A percentile compares a stretch with the other conserved stretches of the same genome.
Conservation (phyloP, 1,284 basidiomycete species). For the Ganoderma meredithae region DNA sequence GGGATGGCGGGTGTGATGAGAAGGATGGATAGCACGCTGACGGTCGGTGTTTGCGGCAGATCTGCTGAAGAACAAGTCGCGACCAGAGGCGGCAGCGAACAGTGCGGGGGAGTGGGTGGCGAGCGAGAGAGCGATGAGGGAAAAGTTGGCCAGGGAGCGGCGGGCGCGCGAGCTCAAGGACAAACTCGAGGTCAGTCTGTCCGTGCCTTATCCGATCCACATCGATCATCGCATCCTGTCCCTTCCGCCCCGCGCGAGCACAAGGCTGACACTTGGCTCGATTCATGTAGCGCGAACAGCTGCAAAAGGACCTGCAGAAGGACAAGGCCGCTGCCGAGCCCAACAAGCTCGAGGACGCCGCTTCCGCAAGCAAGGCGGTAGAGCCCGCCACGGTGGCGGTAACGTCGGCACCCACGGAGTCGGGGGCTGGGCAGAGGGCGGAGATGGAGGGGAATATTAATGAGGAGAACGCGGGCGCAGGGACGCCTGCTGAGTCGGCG, state of each 20-base stretch:
- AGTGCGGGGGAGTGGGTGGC: constrained; percentile 74
- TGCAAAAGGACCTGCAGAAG: constrained; percentile 56
- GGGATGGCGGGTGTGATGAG: constrained; percentile 36
- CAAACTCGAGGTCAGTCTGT: constrained; percentile 63
- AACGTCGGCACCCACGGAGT: background rate
- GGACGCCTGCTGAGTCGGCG: constrained; percentile 34
- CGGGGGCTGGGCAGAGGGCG: background rate
- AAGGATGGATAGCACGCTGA: constrained; percentile 35
- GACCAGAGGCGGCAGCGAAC: constrained; percentile 73
- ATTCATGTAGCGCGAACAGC: constrained; percentile 60
- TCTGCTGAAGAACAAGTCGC: constrained; percentile 80
- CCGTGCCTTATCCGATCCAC: constrained; percentile 33
- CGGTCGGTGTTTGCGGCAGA: constrained; percentile 49
- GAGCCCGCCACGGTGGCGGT: background rate
- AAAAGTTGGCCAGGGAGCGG: constrained; percentile 72
- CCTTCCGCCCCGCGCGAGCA: background rate
- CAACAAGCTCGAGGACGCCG: constrained; percentile 42
- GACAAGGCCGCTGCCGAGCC: constrained; percentile 48
- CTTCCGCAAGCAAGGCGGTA: constrained; percentile 44
- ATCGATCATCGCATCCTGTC: constrained; percentile 36
- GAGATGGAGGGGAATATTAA: constrained; percentile 34
- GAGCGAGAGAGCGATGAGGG: constrained; percentile 73
- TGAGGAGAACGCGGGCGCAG: constrained; percentile 39
- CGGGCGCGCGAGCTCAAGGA: constrained; percentile 69
- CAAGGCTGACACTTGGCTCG: constrained; percentile 5